Conservation (phyloP, 495 filamentous ascomycete species). For the Elasticomyces elasticus region DNA sequence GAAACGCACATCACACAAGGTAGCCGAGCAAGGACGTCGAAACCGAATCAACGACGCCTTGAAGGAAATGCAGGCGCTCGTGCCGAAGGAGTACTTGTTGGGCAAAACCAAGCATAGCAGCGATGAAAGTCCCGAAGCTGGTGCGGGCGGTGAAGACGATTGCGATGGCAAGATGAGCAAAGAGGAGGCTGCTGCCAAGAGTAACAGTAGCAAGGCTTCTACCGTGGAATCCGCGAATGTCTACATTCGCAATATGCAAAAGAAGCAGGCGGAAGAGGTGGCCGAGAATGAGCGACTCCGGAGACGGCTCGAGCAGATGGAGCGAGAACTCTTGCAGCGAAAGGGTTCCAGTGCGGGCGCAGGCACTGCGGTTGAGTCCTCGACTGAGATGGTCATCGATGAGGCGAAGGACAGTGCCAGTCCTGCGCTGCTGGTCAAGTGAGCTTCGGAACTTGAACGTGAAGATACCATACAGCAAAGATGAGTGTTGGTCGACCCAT, state of each 20-base stretch:
- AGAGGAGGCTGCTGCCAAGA: slow-evolving; percentile 39
- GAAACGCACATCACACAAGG: slow-evolving; percentile 95
- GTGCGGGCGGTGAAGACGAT: slow-evolving; percentile 30
- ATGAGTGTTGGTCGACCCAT: too few species aligned
- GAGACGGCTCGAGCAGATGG: slow-evolving; percentile 39
- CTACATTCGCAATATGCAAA: slow-evolving; percentile 79
- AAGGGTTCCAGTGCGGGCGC: background rate
- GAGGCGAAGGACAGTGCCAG: background rate
- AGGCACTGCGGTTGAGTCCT: background rate
- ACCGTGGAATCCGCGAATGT: slow-evolving; percentile 93
- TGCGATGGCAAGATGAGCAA: slow-evolving; percentile 25
- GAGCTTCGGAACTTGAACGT: background rate
- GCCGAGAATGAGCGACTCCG: slow-evolving; percentile 55
- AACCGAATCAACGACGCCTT: slow-evolving; percentile 93
- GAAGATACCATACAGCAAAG: too few species aligned
- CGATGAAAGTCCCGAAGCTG: slow-evolving; percentile 23
- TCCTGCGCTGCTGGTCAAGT: background rate
- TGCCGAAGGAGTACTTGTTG: slow-evolving; percentile 2
- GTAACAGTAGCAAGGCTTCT: slow-evolving; percentile 79
- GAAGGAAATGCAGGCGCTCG: slow-evolving; percentile 74
- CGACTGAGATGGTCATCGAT: background rate
- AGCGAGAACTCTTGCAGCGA: slow-evolving; percentile 19
- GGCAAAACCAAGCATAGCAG: background rate
- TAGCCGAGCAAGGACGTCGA: slow-evolving; percentile 88
- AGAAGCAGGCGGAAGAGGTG: slow-evolving; percentile 59